These are phyloP conservation scores for Fusarium dlaminii DNA, from an alignment of 2,329 filamentous ascomycete genomes.

Conservation along the genomic window DNA sequence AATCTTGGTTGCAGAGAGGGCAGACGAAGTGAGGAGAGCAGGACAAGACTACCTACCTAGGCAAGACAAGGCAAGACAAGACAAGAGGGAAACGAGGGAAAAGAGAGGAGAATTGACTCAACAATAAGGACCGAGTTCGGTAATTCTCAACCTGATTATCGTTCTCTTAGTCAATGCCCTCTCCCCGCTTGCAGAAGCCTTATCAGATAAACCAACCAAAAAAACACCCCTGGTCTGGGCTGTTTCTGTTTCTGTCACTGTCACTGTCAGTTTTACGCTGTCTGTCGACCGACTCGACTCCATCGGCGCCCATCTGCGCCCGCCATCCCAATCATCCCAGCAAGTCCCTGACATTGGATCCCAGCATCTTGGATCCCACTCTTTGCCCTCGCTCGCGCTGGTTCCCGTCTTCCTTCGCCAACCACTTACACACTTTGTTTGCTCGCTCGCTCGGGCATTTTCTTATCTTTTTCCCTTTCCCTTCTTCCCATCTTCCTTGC, in stretches of 20 bases:
- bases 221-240: slow-evolving; percentile 32
- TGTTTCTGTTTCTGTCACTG: background rate
- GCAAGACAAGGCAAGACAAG: background rate
- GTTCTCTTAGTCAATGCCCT: slow-evolving; percentile 37
- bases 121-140: slow-evolving; percentile 23
- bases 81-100: background rate
- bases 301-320: slow-evolving; percentile 46
- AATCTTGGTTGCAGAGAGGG: background rate
- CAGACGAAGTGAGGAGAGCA: background rate
- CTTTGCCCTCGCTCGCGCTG: slow-evolving; percentile 36
- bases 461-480: slow-evolving; percentile 40
- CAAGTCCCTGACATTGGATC: slow-evolving; percentile 39
- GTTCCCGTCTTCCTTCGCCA: slow-evolving; percentile 13
- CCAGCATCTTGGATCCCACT: slow-evolving; percentile 44
- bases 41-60: background rate
- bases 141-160: slow-evolving; percentile 21
- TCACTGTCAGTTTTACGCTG: background rate
- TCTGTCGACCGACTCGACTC: slow-evolving; percentile 37
- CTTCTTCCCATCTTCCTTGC: slow-evolving; percentile 25
- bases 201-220: slow-evolving; percentile 38
- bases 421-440: slow-evolving; percentile 41
- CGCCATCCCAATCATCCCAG: slow-evolving; percentile 39
- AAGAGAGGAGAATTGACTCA: slow-evolving; percentile 17
- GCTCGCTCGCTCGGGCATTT: slow-evolving; percentile 17
- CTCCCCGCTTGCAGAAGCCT: slow-evolving; percentile 42